phyloP scores from a whole-genome alignment of 768 basidiomycete genomes.

The Tulasnella sp. region DNA sequence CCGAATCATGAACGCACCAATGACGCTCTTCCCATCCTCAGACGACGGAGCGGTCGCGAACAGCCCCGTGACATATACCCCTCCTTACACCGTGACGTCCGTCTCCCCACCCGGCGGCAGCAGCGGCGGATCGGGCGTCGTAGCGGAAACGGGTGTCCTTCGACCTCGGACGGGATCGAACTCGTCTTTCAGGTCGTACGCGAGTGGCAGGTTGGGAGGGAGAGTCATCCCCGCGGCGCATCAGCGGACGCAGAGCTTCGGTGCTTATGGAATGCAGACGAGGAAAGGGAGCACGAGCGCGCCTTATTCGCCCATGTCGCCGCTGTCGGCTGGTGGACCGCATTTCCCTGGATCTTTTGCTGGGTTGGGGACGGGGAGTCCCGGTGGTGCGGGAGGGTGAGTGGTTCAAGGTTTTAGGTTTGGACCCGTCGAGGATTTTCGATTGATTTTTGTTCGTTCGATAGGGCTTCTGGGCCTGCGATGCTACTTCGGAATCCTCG shows the following conservation, averaged over 20 bases:
- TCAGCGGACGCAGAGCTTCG: neutral
- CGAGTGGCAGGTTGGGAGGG: neutral
- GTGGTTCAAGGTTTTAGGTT: neutral
- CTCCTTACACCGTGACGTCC: neutral
- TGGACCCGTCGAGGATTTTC: too few relatives aligned
- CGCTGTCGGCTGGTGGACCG: neutral
- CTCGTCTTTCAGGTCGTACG: neutral
- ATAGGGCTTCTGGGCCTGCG: too few relatives aligned
- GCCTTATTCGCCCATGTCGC: neutral
- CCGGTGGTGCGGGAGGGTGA: neutral
- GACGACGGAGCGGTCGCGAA: neutral
- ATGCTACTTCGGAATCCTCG: neutral
- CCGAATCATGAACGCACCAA: constrained; percentile 19
- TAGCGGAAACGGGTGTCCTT: neutral
- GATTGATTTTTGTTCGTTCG: too few relatives aligned
- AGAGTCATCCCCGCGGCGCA: neutral
- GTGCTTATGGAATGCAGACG: neutral
- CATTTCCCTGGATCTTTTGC: neutral
- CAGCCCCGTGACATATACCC: neutral
- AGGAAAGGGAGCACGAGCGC: neutral
- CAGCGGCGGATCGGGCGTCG: neutral
- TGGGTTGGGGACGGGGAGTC: neutral
- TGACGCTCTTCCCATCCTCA: neutral
- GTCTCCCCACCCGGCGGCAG: neutral
- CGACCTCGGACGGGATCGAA: neutral